A percentile compares a stretch with the other conserved stretches of the same genome.
phyloP scores from a whole-genome alignment of 2,329 filamentous ascomycete genomes.

The Elsinoe necatrix region DNA sequence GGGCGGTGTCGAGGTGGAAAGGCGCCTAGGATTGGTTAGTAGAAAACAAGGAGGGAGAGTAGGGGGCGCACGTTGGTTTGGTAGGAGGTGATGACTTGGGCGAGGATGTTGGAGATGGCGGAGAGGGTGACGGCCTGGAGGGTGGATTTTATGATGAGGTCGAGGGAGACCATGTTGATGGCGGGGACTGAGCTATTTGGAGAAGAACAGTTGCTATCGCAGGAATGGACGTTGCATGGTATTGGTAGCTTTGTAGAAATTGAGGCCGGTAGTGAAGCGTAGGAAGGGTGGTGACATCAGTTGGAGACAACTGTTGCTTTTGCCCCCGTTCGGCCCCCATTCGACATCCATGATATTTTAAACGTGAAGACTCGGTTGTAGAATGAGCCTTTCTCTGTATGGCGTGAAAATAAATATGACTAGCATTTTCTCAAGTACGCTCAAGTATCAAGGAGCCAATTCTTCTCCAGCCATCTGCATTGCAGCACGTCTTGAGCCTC shows the following conservation, averaged over 20 bases:
- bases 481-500: not conserved
- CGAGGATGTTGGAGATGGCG: slow-evolving; percentile 62
- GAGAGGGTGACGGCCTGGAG: slow-evolving; percentile 58
- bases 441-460: not conserved
- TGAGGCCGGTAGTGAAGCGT: not conserved
- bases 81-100: slow-evolving; percentile 60
- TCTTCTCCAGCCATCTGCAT: slow-evolving; percentile 3
- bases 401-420: too few species aligned
- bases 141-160: slow-evolving; percentile 47
- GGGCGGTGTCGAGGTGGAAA: slow-evolving; percentile 55
- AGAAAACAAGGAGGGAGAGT: slow-evolving; percentile 13
- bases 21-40: slow-evolving; percentile 39
- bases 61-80: slow-evolving; percentile 44
- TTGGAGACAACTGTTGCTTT: not conserved
- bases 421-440: not conserved
- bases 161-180: slow-evolving; percentile 8
- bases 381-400: too few species aligned
- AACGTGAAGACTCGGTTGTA: too few species aligned
- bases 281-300: not conserved
- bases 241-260: not conserved
- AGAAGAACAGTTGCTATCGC: not conserved
- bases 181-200: not conserved
- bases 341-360: too few species aligned
- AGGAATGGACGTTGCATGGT: not conserved
- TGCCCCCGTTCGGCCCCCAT: too few species aligned